Evolutionary conservation across 2,329 filamentous ascomycete species (phyloP).

Genomic region (Ploettnerulaceae sp.): DNA sequence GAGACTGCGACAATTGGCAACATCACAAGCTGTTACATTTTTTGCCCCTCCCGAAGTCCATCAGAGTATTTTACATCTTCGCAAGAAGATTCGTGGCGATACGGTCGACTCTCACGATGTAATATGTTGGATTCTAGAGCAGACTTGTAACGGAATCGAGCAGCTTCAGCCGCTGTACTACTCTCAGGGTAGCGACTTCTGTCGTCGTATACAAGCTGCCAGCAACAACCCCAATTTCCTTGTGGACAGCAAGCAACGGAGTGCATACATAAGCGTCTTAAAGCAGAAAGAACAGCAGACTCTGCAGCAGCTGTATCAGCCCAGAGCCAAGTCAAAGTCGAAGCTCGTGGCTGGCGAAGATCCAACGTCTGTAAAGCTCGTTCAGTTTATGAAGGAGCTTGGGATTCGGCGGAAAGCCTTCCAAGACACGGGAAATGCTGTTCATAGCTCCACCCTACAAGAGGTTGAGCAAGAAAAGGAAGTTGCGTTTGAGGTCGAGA

Average conservation of each 20-base stretch:
- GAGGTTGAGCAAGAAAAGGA: conserved; percentile 49
- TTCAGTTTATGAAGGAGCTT: conserved; percentile 35
- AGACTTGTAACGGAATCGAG: conserved; percentile 56
- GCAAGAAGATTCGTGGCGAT: conserved; percentile 28
- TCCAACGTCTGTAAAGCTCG: conserved; percentile 22
- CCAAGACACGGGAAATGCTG: conserved; percentile 41
- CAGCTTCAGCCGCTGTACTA: conserved; percentile 54
- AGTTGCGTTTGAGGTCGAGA: conserved; percentile 42
- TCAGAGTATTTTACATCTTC: conserved; percentile 50
- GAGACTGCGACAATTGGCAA: conserved; percentile 55
- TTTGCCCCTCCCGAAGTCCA: conserved; percentile 32
- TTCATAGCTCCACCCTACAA: conserved; percentile 48
- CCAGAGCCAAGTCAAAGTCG: conserved; percentile 33
- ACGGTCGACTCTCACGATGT: conserved; percentile 40
- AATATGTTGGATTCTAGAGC: conserved; percentile 57
- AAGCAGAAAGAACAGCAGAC: conserved; percentile 52
- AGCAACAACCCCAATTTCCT: conserved; percentile 41
- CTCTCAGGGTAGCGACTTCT: conserved; percentile 57
- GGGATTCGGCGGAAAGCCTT: conserved; percentile 34
- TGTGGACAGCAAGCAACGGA: conserved; percentile 32
- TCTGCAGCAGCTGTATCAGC: conserved; percentile 55
- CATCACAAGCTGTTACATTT: conserved; percentile 30
- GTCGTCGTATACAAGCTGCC: conserved; percentile 48
- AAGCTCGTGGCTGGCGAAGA: conserved; percentile 9
- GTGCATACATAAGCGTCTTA: conserved; percentile 41